Evolutionary conservation across 306 rosid species (phyloP), one percentile per base, ranked within the genome.

Genomic region (apple (Malus domestica)): DNA sequence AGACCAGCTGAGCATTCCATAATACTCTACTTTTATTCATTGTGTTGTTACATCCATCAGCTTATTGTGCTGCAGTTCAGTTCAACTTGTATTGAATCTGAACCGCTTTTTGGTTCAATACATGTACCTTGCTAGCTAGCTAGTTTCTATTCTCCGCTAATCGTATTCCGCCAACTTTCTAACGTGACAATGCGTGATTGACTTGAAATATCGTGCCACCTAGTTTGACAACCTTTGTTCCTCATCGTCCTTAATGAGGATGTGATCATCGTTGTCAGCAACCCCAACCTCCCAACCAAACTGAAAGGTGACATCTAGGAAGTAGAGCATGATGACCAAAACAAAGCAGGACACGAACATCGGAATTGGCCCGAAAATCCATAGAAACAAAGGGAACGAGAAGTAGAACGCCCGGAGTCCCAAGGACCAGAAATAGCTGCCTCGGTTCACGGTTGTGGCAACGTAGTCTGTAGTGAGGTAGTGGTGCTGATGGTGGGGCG

Each of bases 281-380:
- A 71, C 71, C 49, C 44, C 85, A 32, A 9, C 86, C 30, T 58
- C 82, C 90, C 86, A 87, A 9, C 85, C 86, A 62, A 81, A 83
- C 10, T 87, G 92, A 58, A 82, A 76, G 1, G 87, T 77, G 30
- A 70, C 72, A 46, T 95, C 99, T 67, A 95, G 88, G 78, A 95
- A 95, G 77, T 92, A 89, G 2, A 95, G 87, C 71, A 89, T 54
- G 67, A 54, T 78, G 59, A 88, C 88, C 68, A 95, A 87, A 25
- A 86, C 78, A 59, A 89, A 19, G 74, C 83, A 89, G 35, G 89
- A 83, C 1, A 87, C 4, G 9, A 92, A 83, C 91, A 92, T 89
- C 4, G 97, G 91, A 69, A 95, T 86, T 6, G 97, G 93, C 1
- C 99, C 99, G 71, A 95, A 90, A 60, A 92, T 85, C 99, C 99